phyloP scores from a whole-genome alignment of 257 asterid species.

The Solanum tarijense region DNA sequence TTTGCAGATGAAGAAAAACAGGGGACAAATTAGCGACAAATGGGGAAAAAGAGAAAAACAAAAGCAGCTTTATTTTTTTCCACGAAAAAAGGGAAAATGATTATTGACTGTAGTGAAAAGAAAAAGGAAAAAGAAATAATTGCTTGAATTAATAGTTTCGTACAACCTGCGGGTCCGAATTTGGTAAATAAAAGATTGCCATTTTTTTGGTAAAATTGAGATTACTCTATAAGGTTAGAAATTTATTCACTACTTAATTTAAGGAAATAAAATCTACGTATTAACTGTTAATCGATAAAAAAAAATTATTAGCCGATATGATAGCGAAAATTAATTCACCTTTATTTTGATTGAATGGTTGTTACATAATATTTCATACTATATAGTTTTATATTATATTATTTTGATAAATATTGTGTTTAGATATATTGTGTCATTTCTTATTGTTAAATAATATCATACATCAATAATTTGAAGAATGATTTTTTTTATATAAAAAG shows the following conservation, averaged over 20 bases:
- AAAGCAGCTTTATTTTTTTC: not conserved
- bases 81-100: not conserved
- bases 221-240: not conserved
- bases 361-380: too few relatives aligned
- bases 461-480: too few relatives aligned
- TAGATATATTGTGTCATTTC: too few relatives aligned
- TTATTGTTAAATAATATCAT: too few relatives aligned
- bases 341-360: not conserved
- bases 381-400: too few relatives aligned
- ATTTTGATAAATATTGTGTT: too few relatives aligned
- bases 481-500: too few relatives aligned
- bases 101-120: not conserved
- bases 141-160: not conserved
- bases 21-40: slow-evolving; percentile 29
- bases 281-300: too few relatives aligned
- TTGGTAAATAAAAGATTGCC: not conserved
- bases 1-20: not conserved
- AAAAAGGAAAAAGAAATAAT: not conserved
- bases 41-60: slow-evolving; percentile 46
- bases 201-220: not conserved
- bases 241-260: not conserved
- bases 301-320: too few relatives aligned
- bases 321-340: not conserved
- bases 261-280: not conserved
- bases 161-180: not conserved